Base-by-base conservation (phyloP, 352 stramenopile genomes). In the Globisporangium perplexum region DNA sequence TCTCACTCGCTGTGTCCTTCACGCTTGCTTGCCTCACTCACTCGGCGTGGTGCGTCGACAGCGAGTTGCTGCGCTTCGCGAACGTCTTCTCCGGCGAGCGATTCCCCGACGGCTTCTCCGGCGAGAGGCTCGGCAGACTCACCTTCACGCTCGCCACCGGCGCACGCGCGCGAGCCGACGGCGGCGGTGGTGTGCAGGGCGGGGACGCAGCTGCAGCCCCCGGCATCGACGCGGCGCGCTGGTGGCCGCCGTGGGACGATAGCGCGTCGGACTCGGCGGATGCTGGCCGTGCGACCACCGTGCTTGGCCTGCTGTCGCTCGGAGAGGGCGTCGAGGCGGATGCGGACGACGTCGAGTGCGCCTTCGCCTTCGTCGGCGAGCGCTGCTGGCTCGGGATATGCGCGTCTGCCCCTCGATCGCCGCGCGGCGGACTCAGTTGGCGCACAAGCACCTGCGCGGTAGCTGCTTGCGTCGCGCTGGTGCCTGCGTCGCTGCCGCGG, bases 121-220 rank as follows among this genome's bases (percentile, higher is more conserved):
- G 75, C 22, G 75, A 86, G 35, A 86, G 65, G 47, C 72, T 82
- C 43, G 75, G 75, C 10, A 86, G 70, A 60, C 57, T 71, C 53
- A 80, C 61, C 38, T 76, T 71, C 23, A 65, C 57, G 3, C 45
- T 51, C 17, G 49, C 50, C 8, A 50, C 55, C 1, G 53, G 33
- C 20, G 39, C 7, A 14, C 44, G 58, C 15, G 44, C 35, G 4
- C 53, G 49, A 20, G 53, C 31, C n/a, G 54, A 53, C 38, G 22
- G 24, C 23, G 22, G 23, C 23, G 28, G 33, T 5, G n/a, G n/a
- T 11, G 31, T 31, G 28, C 28, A 38, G 10, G 31, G 8, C 31
- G 31, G 31, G 10, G 4, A 11, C 38, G 52, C 23, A 15, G 43
- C 24, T 38, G 26, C 23, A 31, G 47, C 45, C 46, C 18, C 14